Evolutionary conservation across 768 basidiomycete species (phyloP), one percentile per base, ranked within the genome.

Genomic region (Astraeus odoratus): DNA sequence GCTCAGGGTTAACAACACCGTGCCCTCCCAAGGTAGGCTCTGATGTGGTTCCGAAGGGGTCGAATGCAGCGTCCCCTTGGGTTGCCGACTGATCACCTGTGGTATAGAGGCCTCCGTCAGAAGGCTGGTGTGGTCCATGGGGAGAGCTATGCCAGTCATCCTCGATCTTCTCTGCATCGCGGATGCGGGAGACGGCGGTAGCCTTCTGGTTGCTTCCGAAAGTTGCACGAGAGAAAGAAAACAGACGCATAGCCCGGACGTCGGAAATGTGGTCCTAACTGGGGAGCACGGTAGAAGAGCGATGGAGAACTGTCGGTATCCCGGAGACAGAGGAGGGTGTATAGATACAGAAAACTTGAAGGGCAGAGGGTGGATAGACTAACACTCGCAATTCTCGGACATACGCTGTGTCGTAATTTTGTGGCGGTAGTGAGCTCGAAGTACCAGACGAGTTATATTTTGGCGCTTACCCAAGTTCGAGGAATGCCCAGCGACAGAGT

Each of bases 121-220:
- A 16, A 18, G 60, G 58, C 51, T 82, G 80, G 61, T 76, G 74
- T 1, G 81, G 78, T 1, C 79, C 78, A 50, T 76, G 77, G 68
- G 83, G 81, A 1, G 80, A 79, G 39, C 77, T 77, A 60, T 80
- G 80, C 75, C 77, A 78, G 45, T 79, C 74, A 16, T 74, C 73
- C 19, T 72, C 66, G 6, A 45, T 46, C 34, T 51, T 53, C 47
- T 54, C 53, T 22, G 39, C 27, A 2, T 49, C 30, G 22, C 38
- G 48, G 7, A 49, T 20, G 25, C 52, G 55, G 10, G 56, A 45
- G 18, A 56, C 53, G 42, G 56, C 45, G 35, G 51, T 54, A 36
- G 56, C 30, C 20, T 20, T 48, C 1, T 52, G 52, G 36, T 47
- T 49, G 27, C 56, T 41, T 18, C 57, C 52, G 30, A 69, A 52